These are phyloP conservation scores for Alloascoidea hylecoeti DNA, from an alignment of 805 yeast species.

Conservation along the genomic window DNA sequence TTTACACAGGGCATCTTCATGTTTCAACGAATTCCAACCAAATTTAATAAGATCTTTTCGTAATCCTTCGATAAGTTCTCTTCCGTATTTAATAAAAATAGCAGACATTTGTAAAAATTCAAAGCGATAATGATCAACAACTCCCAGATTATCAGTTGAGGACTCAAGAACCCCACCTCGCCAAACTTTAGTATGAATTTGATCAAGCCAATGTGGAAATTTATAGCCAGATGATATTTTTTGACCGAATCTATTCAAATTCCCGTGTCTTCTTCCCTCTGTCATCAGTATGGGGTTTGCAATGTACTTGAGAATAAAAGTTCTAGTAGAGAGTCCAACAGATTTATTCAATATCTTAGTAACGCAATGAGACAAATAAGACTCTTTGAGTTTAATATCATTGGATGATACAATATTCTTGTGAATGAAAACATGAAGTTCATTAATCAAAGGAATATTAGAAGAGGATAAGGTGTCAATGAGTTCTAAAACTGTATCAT, in stretches of 20 bases:
- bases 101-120: conserved; percentile 77
- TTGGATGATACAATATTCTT: conserved; percentile 34
- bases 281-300: conserved; percentile 52
- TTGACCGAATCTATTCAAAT: conserved; percentile 30
- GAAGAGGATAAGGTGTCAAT: conserved; percentile 29
- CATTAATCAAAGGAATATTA: conserved; percentile 29
- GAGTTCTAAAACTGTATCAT: conserved; percentile 23
- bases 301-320: conserved; percentile 46
- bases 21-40: conserved; percentile 84
- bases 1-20: conserved; percentile 80
- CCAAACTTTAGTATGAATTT: conserved; percentile 63
- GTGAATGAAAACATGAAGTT: conserved; percentile 44
- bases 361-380: conserved; percentile 24
- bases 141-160: conserved; percentile 45
- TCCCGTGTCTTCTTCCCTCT: conserved; percentile 38
- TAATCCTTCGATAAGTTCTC: conserved; percentile 39
- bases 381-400: conserved; percentile 30
- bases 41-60: conserved; percentile 83
- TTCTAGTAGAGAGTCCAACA: conserved; percentile 33
- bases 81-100: conserved; percentile 53
- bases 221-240: conserved; percentile 13
- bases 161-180: conserved; percentile 23
- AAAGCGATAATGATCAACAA: conserved; percentile 59
- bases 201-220: conserved; percentile 46
- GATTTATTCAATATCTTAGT: conserved; percentile 31